Conservation (phyloP, 306 rosid genomes). For the Malus sieversii region DNA sequence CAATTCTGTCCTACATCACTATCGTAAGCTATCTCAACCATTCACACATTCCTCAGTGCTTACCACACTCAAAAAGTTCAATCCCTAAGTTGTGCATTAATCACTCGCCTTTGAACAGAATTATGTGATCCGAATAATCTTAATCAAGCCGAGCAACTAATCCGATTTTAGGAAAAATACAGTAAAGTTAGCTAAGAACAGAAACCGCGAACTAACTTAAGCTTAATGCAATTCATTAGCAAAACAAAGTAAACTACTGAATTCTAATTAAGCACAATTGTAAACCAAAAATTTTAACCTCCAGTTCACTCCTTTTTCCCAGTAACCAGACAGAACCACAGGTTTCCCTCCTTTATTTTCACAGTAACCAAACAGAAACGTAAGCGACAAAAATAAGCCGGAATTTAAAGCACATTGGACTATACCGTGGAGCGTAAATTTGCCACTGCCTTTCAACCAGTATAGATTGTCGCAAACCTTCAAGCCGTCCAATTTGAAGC, state of each 20-base stretch:
- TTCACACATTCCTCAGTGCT: not conserved
- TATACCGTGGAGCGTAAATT: constrained; percentile 60
- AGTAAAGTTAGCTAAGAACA: not conserved
- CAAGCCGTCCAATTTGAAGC: constrained; percentile 92
- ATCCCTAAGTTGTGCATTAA: not conserved
- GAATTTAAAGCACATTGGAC: not conserved
- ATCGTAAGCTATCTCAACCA: not conserved
- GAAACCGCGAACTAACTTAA: not conserved
- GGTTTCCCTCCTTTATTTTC: not conserved
- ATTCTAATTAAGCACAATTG: not conserved
- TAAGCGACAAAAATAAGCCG: not conserved
- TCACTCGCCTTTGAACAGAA: not conserved
- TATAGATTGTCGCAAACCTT: constrained; percentile 59
- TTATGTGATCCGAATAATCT: not conserved
- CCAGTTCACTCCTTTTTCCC: not conserved
- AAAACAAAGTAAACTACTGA: not conserved
- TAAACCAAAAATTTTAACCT: not conserved
- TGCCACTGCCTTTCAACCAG: constrained; percentile 98
- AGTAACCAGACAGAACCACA: not conserved
- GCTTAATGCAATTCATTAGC: not conserved
- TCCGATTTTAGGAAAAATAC: not conserved
- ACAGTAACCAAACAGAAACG: not conserved
- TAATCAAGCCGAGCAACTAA: not conserved
- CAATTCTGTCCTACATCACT: too few relatives aligned
- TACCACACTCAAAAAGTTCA: not conserved